A percentile compares a stretch with the other conserved stretches of the same genome.
These are phyloP conservation scores for Omphalotus guepiniiformis DNA, from an alignment of 768 basidiomycete species.

Conservation along the genomic window DNA sequence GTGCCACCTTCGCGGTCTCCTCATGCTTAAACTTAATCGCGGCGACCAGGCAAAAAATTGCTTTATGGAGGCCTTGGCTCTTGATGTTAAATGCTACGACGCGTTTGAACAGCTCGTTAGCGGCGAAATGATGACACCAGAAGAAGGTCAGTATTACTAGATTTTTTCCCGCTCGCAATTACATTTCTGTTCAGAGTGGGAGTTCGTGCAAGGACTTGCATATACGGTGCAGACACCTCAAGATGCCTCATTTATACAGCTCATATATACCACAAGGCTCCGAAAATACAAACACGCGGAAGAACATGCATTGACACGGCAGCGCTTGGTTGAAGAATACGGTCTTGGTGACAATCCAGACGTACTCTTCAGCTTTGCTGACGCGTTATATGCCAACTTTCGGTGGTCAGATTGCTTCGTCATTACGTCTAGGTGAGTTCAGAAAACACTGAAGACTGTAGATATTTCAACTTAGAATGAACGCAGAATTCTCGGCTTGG, in stretches of 20 bases:
- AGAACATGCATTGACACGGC: constrained; percentile 78
- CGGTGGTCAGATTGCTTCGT: constrained; percentile 93
- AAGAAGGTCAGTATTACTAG: constrained; percentile 74
- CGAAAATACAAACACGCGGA: constrained; percentile 84
- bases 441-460: not conserved
- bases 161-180: constrained; percentile 1
- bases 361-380: constrained; percentile 85
- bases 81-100: constrained; percentile 97
- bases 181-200: constrained; percentile 74
- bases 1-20: constrained; percentile 88
- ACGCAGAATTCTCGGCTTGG: constrained; percentile 74
- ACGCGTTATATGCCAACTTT: constrained; percentile 82
- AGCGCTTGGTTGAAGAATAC: constrained; percentile 78
- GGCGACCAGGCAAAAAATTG: constrained; percentile 89
- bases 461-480: not conserved
- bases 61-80: constrained; percentile 90
- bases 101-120: constrained; percentile 87
- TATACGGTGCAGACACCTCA: constrained; percentile 82
- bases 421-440: constrained; percentile 70
- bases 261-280: constrained; percentile 89
- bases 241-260: constrained; percentile 86
- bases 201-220: constrained; percentile 82
- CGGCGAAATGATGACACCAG: constrained; percentile 93
- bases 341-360: constrained; percentile 89
- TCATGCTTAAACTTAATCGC: constrained; percentile 93